Base-by-base conservation (phyloP, 2,329 filamentous ascomycete genomes). In the Cercospora berteroae region DNA sequence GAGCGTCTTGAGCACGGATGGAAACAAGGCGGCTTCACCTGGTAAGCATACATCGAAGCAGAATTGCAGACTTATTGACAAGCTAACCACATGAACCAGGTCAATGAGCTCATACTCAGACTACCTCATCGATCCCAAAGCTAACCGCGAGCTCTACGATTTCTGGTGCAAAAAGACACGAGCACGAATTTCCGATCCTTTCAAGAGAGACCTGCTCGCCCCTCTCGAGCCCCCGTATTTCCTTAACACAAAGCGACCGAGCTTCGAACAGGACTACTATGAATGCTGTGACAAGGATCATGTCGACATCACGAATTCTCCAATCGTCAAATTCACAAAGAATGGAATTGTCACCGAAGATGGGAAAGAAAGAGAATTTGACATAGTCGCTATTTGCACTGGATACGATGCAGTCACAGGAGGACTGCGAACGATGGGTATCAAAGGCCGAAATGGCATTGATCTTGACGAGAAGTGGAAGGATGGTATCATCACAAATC, bases 191-290 rank as follows among this genome's bases (percentile, higher is more conserved):
- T 29, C 48, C 2, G 13, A 55, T 29, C 80, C 81, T 0, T 70
- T 72, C 52, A 83, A 82, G 75, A 74, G 79, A 18, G 81, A 82
- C 31, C 79, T 83, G 10, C 70, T 83, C 13, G 81, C 81, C 1
- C 81, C 81, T 0, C 68, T 79, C 8, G 74, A 80, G 65, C 75
- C 79, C 10, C 80, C 79, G 0, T 80, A 83, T 67, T 77, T 78
- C 0, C 82, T 80, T 60, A 80, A 81, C 12, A 82, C 80, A 7
- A 83, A 83, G 74, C 74, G 81, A 27, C 80, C 80, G 6, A 78
- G 76, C 31, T 76, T 83, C 2, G 81, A 83, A 69, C 81, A 82
- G 60, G 78, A 82, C 72, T 83, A 79, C 66, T 55, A 55, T 55
- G 23, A 55, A 9, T 55, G 48, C 48, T 55, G 48, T 6, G 48